Percentiles rank a stretch among this genome's conserved stretches.
These are phyloP conservation scores for Salix brachista DNA, from an alignment of 345 rosid species.

Conservation along the genomic window DNA sequence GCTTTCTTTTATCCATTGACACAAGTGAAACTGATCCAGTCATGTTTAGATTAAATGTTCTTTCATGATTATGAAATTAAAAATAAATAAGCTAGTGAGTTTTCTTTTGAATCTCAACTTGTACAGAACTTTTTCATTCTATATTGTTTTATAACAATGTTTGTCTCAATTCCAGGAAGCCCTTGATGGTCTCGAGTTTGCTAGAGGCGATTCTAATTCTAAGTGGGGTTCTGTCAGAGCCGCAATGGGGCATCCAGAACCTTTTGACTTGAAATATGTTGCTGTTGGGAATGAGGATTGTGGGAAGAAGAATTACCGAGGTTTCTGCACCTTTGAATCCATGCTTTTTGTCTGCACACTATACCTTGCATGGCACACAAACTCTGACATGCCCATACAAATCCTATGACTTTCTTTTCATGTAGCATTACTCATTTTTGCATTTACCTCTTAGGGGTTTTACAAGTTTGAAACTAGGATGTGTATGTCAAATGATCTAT, in stretches of 20 bases:
- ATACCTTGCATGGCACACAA: background rate
- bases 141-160: background rate
- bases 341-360: background rate
- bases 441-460: background rate
- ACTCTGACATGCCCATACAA: background rate
- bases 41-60: background rate
- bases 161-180: slow-evolving; percentile 65
- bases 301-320: slow-evolving; percentile 75
- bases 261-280: slow-evolving; percentile 87
- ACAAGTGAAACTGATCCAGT: slow-evolving; percentile 11
- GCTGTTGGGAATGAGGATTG: slow-evolving; percentile 97
- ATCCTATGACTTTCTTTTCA: background rate
- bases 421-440: background rate
- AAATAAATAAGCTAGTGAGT: background rate
- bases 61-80: background rate
- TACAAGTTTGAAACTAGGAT: background rate
- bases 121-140: background rate
- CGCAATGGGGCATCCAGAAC: slow-evolving; percentile 84
- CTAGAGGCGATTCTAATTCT: slow-evolving; percentile 68
- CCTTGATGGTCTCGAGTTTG: slow-evolving; percentile 87
- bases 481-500: background rate
- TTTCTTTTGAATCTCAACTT: background rate
- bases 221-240: slow-evolving; percentile 91
- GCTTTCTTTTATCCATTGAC: background rate
- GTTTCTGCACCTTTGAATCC: slow-evolving; percentile 30